These are phyloP conservation scores for Tardiomyces blankii DNA, from an alignment of 1,139 yeast species.

Conservation along the genomic window DNA sequence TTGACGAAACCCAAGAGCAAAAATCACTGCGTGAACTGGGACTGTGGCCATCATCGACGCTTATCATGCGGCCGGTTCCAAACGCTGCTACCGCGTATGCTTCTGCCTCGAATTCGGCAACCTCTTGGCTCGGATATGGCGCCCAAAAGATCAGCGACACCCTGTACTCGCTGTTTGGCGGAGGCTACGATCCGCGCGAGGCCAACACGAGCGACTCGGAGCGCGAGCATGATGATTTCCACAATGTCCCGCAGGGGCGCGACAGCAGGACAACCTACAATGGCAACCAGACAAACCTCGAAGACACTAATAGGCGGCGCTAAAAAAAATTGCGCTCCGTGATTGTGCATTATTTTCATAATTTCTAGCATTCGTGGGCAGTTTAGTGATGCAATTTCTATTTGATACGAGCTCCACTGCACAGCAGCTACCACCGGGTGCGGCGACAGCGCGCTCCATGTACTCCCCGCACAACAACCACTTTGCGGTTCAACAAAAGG, in stretches of 20 bases:
- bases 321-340: background rate
- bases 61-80: conserved; percentile 45
- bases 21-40: conserved; percentile 36
- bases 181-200: conserved; percentile 15
- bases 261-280: conserved; percentile 34
- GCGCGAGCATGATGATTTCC: conserved; percentile 1
- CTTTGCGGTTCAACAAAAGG: no score
- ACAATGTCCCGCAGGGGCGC: conserved; percentile 8
- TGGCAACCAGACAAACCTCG: conserved; percentile 35
- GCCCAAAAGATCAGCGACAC: conserved; percentile 14
- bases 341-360: no score
- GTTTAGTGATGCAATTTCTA: no score
- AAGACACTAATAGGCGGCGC: conserved; percentile 24
- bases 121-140: conserved; percentile 13
- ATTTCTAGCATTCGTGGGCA: no score
- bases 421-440: no score
- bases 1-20: conserved; percentile 38
- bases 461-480: no score
- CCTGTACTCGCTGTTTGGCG: conserved; percentile 20
- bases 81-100: conserved; percentile 22
- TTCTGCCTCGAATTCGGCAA: conserved; percentile 7
- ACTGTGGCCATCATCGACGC: conserved; percentile 54
- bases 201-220: background rate
- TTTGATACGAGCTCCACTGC: no score
- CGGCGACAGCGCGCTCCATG: no score